Conservation (phyloP, 1,284 basidiomycete species). For the Ustilago crameri region DNA sequence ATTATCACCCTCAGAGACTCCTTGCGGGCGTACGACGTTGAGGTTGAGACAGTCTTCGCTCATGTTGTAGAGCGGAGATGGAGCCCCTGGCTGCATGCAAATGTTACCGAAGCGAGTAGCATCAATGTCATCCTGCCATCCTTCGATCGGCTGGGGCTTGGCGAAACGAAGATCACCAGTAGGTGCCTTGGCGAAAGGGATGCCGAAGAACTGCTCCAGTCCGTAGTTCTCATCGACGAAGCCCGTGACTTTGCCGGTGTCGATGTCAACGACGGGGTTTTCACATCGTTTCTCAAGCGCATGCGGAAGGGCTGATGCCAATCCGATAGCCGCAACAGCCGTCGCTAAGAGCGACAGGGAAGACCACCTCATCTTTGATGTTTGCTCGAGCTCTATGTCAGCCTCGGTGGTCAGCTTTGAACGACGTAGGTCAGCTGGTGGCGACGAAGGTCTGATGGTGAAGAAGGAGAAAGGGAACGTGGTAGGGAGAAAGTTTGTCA, state of each 20-base stretch:
- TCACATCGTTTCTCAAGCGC: background rate
- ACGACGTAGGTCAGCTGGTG: no score
- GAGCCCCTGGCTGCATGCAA: constrained; percentile 23
- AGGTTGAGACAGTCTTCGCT: constrained; percentile 52
- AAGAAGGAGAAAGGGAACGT: no score
- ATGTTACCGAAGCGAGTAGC: constrained; percentile 35
- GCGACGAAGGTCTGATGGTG: no score
- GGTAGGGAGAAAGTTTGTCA: no score
- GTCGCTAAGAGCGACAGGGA: constrained; percentile 2
- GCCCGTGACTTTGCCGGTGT: constrained; percentile 33
- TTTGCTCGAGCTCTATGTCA: background rate
- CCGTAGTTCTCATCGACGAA: constrained; percentile 16
- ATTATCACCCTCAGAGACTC: constrained; percentile 13
- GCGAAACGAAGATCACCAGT: constrained; percentile 42
- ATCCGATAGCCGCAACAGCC: constrained; percentile 9
- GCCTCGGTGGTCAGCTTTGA: no score
- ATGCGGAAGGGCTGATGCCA: constrained; percentile 14
- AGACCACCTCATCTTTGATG: constrained; percentile 5
- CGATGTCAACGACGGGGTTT: constrained; percentile 22
- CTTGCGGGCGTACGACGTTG: constrained; percentile 46
- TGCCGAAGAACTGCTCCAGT: constrained; percentile 45
- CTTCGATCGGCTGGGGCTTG: constrained; percentile 27
- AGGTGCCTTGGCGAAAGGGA: constrained; percentile 48
- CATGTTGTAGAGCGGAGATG: constrained; percentile 21
- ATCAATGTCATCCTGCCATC: constrained; percentile 17